Conservation (phyloP, 1,139 yeast species). For the Diutina ranongensis region DNA sequence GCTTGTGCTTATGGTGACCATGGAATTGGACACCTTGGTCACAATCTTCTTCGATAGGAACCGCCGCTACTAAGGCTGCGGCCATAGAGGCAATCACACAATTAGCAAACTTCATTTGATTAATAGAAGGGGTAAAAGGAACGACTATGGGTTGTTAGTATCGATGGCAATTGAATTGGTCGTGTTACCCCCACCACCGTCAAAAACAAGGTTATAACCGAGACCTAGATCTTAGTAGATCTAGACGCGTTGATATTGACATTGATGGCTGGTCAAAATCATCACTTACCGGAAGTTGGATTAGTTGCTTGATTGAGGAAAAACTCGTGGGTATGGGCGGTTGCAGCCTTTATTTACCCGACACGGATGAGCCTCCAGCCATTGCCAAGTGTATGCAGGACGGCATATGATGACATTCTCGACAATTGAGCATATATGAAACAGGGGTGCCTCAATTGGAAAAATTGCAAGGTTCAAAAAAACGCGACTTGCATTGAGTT, state of each 20-base stretch:
- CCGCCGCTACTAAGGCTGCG: slow-evolving; percentile 1
- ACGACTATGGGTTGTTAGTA: slow-evolving; percentile 4
- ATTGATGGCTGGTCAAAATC: not conserved
- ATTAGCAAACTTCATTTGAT: slow-evolving; percentile 5
- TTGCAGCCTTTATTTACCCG: not conserved
- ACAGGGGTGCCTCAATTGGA: not conserved
- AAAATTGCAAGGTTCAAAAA: too few species aligned
- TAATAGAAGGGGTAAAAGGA: not conserved
- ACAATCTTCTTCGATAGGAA: slow-evolving; percentile 20
- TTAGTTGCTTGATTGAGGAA: not conserved
- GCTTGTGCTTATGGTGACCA: slow-evolving; percentile 51
- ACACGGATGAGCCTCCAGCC: not conserved
- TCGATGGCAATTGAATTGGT: too few species aligned
- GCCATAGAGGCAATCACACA: slow-evolving; percentile 1
- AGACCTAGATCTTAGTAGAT: not conserved
- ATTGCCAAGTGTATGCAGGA: not conserved
- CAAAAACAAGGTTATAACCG: not conserved
- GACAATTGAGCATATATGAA: not conserved
- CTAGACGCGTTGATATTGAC: not conserved
- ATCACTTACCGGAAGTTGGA: slow-evolving; percentile 4
- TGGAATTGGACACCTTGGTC: slow-evolving; percentile 21
- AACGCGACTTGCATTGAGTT: too few species aligned
- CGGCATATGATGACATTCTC: not conserved
- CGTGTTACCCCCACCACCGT: too few species aligned
- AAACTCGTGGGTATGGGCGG: not conserved